Conservation (phyloP, 2,329 filamentous ascomycete species). For the Pezizomycotina sp. region DNA sequence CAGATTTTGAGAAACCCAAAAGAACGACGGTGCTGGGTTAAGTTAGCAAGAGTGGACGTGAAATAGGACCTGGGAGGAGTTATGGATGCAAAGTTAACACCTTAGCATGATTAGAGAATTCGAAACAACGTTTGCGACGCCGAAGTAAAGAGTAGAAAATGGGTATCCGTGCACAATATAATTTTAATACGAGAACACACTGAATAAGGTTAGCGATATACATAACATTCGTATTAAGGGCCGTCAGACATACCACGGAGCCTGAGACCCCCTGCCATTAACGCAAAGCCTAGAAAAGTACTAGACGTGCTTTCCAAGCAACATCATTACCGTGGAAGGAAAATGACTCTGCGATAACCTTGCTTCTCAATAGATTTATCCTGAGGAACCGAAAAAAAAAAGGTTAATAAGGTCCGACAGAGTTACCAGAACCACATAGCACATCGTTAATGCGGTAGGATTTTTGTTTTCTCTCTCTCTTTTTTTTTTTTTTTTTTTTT, state of each 20-base stretch:
- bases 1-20: slow-evolving; percentile 56
- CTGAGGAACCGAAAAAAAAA: too few relatives aligned
- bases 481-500: neutral
- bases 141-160: slow-evolving; percentile 49
- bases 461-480: neutral
- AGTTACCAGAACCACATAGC: neutral
- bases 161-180: slow-evolving; percentile 45
- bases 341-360: slow-evolving; percentile 47
- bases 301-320: slow-evolving; percentile 53
- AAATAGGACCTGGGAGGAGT: neutral
- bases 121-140: slow-evolving; percentile 47
- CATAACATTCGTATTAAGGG: neutral
- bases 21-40: slow-evolving; percentile 42
- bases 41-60: slow-evolving; percentile 2
- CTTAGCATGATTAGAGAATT: slow-evolving; percentile 52
- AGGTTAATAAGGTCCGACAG: slow-evolving; percentile 5
- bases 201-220: slow-evolving; percentile 24
- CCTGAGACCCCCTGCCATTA: slow-evolving; percentile 46
- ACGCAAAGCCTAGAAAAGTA: slow-evolving; percentile 54
- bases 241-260: neutral
- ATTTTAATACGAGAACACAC: slow-evolving; percentile 50
- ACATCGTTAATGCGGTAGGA: neutral
- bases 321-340: slow-evolving; percentile 48
- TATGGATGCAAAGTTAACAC: slow-evolving; percentile 30
- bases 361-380: slow-evolving; percentile 56